Conservation (phyloP, 345 rosid genomes). For the Stellera chamaejasme region DNA sequence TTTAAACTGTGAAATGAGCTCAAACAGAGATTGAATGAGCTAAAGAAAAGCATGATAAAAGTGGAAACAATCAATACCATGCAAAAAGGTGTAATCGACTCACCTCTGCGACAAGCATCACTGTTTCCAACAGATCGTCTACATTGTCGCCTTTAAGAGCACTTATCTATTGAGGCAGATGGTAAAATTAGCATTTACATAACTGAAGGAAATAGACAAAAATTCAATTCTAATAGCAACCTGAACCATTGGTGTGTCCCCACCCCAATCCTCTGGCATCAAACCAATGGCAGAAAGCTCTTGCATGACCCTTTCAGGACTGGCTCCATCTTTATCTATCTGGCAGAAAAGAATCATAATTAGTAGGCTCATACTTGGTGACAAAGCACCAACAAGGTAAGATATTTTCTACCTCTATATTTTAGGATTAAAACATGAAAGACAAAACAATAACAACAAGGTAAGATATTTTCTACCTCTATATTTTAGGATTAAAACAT, state of each 20-base stretch:
- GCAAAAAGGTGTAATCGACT: conserved; percentile 15
- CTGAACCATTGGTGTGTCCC: conserved; percentile 95
- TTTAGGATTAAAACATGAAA: conserved; percentile 8
- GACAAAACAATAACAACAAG: conserved; percentile 6
- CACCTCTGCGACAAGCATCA: conserved; percentile 99
- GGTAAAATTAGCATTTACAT: conserved; percentile 17
- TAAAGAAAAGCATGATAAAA: conserved; percentile 1
- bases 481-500: conserved; percentile 5
- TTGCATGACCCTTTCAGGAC: conserved; percentile 94
- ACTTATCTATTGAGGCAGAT: conserved; percentile 62
- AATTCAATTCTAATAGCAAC: conserved; percentile 27
- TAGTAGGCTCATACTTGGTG: conserved; percentile 10
- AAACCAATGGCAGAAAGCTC: conserved; percentile 92
- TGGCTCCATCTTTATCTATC: conserved; percentile 98
- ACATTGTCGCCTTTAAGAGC: conserved; percentile 87
- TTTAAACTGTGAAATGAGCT: neutral
- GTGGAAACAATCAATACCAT: neutral
- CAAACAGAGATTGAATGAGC: conserved; percentile 1
- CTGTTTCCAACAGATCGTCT: conserved; percentile 85
- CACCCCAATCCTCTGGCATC: conserved; percentile 99
- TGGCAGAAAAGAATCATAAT: conserved; percentile 24
- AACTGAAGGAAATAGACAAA: conserved; percentile 13
- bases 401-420: conserved; percentile 7
- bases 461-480: conserved; percentile 9
- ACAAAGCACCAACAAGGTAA: conserved; percentile 10